Conservation (phyloP, 805 yeast genomes). For the Wickerhamomyces mucosus region DNA sequence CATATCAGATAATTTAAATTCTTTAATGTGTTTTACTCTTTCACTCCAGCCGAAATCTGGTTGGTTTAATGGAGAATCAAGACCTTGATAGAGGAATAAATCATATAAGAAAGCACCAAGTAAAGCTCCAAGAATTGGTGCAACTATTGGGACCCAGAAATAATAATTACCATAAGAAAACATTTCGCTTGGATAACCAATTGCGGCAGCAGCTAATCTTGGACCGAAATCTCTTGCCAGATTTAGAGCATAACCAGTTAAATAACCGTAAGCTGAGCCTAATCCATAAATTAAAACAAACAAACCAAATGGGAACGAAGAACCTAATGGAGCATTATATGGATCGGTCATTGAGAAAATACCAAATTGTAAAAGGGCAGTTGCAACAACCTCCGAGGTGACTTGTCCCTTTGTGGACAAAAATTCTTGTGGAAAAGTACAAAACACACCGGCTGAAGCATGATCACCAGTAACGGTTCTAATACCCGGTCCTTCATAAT, state of each 20-base stretch:
- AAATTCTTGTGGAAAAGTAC: conserved; percentile 34
- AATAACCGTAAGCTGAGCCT: conserved; percentile 40
- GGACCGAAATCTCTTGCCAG: conserved; percentile 49
- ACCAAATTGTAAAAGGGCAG: conserved; percentile 36
- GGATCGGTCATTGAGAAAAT: conserved; percentile 45
- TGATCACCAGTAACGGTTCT: conserved; percentile 20
- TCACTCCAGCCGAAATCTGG: conserved; percentile 22
- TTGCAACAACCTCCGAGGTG: conserved; percentile 35
- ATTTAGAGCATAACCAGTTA: conserved; percentile 48
- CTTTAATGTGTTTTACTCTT: conserved; percentile 9
- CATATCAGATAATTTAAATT: conserved; percentile 15
- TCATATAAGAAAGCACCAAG: conserved; percentile 44
- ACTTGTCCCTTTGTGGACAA: conserved; percentile 35
- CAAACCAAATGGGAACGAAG: conserved; percentile 37
- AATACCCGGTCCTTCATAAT: conserved; percentile 26
- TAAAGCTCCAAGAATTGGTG: conserved; percentile 39
- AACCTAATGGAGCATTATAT: conserved; percentile 35
- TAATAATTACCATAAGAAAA: conserved; percentile 33
- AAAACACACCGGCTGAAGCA: conserved; percentile 34
- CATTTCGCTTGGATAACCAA: conserved; percentile 35
- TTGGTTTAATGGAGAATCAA: conserved; percentile 42
- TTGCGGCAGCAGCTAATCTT: conserved; percentile 35
- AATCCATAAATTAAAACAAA: conserved; percentile 34
- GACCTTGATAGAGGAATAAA: conserved; percentile 39
- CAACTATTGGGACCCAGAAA: conserved; percentile 45